Percentiles rank a stretch among this genome's conserved stretches.
phyloP scores from a whole-genome alignment of 2,329 filamentous ascomycete genomes.

The Monascus ruber region DNA sequence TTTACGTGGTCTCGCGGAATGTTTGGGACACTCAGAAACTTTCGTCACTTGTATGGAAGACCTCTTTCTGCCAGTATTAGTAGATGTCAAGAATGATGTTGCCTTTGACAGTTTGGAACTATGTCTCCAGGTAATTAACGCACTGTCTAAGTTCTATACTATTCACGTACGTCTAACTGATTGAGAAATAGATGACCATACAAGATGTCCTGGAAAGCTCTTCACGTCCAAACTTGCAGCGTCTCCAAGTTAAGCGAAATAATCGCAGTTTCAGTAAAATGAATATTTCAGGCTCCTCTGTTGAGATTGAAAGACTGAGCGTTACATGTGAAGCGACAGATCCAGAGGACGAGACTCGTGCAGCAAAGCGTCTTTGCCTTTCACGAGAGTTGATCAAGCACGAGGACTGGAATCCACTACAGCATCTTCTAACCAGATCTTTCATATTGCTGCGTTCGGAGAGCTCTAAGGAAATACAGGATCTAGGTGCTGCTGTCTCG shows the following conservation, averaged over 20 bases:
- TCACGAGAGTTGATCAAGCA: constrained; percentile 24
- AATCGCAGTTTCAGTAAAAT: not conserved
- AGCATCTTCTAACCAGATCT: constrained; percentile 23
- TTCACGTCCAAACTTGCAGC: not conserved
- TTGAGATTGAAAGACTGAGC: constrained; percentile 1
- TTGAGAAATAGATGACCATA: constrained; percentile 12
- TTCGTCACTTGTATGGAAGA: constrained; percentile 14
- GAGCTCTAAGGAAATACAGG: constrained; percentile 23
- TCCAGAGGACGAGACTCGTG: constrained; percentile 11
- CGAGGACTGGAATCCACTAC: constrained; percentile 15
- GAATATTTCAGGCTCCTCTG: not conserved
- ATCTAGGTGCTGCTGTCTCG: constrained; percentile 36
- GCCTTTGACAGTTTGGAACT: constrained; percentile 13
- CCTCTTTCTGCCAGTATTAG: constrained; percentile 14
- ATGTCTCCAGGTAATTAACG: constrained; percentile 20
- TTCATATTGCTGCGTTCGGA: constrained; percentile 24
- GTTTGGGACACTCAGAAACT: constrained; percentile 8
- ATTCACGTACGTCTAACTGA: constrained; percentile 5
- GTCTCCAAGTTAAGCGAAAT: not conserved
- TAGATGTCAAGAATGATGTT: constrained; percentile 10
- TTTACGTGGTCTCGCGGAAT: constrained; percentile 15
- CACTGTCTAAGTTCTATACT: not conserved
- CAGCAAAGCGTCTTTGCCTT: constrained; percentile 25
- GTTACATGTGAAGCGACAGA: constrained; percentile 3
- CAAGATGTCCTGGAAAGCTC: constrained; percentile 6